These are phyloP conservation scores for Pseudocercospora pini-densiflorae DNA, from an alignment of 2,329 filamentous ascomycete species.

Conservation along the genomic window DNA sequence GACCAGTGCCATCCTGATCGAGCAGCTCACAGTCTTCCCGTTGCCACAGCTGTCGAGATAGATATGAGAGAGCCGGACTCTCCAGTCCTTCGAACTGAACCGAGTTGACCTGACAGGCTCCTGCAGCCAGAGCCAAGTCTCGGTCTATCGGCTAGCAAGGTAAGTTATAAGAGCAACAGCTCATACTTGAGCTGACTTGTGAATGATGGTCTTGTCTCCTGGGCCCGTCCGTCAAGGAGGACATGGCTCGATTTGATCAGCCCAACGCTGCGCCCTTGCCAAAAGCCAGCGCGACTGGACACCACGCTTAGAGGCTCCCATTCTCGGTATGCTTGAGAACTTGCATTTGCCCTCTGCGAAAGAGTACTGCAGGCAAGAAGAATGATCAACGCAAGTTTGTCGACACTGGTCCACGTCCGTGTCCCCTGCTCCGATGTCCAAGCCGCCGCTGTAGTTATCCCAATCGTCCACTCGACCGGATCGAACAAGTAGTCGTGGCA, in stretches of 20 bases:
- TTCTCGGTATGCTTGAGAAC: slow-evolving; percentile 18
- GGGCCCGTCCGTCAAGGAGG: background rate
- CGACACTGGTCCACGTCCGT: slow-evolving; percentile 19
- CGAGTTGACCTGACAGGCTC: background rate
- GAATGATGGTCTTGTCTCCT: background rate
- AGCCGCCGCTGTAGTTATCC: slow-evolving; percentile 33
- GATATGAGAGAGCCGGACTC: background rate
- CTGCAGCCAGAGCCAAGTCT: background rate
- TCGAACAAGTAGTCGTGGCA: slow-evolving; percentile 30
- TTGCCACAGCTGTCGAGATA: background rate
- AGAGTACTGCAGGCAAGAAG: slow-evolving; percentile 24
- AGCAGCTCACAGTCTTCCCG: background rate
- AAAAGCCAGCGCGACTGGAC: slow-evolving; percentile 26
- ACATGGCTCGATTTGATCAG: slow-evolving; percentile 16
- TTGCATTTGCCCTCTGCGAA: slow-evolving; percentile 22
- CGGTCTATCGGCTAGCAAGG: background rate
- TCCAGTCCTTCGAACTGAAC: background rate
- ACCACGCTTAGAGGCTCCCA: slow-evolving; percentile 20
- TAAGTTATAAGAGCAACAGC: background rate
- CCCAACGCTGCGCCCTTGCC: slow-evolving; percentile 21
- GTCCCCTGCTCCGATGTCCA: slow-evolving; percentile 5
- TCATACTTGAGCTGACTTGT: background rate
- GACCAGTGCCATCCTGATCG: background rate
- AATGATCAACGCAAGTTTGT: slow-evolving; percentile 18
- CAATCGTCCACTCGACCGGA: slow-evolving; percentile 31